These are phyloP conservation scores for Alloteropsis angusta DNA, from an alignment of 202 grass and related monocot species.

Conservation along the genomic window DNA sequence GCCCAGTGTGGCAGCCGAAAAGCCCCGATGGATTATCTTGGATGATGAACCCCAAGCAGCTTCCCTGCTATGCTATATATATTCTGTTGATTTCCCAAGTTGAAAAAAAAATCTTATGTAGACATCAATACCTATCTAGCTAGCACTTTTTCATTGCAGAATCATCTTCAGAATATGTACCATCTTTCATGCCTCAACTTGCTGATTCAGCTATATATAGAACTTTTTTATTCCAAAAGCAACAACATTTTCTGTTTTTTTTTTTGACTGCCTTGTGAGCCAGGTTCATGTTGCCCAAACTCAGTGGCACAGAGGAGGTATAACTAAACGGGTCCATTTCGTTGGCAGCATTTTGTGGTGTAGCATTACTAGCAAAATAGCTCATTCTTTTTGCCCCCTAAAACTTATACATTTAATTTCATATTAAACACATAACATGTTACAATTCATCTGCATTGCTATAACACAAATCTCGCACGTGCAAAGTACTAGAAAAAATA, in stretches of 20 bases:
- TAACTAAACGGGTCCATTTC: background rate
- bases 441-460: background rate
- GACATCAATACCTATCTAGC: background rate
- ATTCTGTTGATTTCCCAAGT: too few species aligned
- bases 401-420: too few species aligned
- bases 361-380: background rate
- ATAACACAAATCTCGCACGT: background rate
- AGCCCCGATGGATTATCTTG: too few species aligned
- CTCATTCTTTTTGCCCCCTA: too few species aligned
- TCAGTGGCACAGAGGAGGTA: background rate
- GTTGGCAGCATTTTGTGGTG: background rate
- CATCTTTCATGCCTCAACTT: too few species aligned
- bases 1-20: too few species aligned
- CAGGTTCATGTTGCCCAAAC: background rate
- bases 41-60: too few species aligned
- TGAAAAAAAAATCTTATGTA: background rate
- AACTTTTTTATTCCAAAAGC: background rate
- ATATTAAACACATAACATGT: background rate
- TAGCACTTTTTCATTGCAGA: background rate
- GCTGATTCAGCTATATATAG: too few species aligned
- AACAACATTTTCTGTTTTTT: background rate
- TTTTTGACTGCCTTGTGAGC: background rate
- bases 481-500: background rate
- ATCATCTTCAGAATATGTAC: too few species aligned
- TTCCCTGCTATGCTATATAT: too few species aligned